Evolutionary conservation across 2,329 filamentous ascomycete species (phyloP).

Genomic region (Clarireedia monteithiana): DNA sequence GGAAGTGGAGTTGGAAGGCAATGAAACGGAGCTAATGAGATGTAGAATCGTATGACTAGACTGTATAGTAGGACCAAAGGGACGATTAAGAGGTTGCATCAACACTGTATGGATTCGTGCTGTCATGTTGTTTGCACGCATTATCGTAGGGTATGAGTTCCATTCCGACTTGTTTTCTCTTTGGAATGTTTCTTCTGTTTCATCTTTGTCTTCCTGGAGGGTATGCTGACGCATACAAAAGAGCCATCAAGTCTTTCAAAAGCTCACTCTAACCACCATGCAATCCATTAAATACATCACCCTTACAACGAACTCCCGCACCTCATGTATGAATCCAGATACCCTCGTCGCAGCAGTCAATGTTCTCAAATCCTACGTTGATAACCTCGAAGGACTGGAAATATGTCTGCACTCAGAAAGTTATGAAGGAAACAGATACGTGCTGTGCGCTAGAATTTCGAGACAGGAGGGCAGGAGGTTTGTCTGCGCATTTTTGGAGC

Average conservation of each 20-base stretch:
- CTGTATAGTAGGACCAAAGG: not conserved
- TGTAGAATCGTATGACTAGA: not conserved
- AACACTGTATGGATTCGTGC: conserved; percentile 4
- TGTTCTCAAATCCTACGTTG: not conserved
- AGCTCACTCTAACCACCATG: not conserved
- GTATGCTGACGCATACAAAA: not conserved
- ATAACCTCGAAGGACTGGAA: not conserved
- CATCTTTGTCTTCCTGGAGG: not conserved
- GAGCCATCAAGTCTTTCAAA: not conserved
- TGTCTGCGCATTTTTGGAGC: not conserved
- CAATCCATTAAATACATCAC: conserved; percentile 2
- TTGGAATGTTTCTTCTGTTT: not conserved
- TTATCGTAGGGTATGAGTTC: not conserved
- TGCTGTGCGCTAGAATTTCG: not conserved
- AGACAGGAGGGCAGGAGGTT: not conserved
- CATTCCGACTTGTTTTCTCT: not conserved
- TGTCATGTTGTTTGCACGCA: not conserved
- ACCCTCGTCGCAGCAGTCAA: conserved; percentile 4
- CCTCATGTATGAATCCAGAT: not conserved
- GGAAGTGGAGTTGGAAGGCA: too few relatives aligned
- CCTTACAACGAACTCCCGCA: not conserved
- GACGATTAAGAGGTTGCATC: not conserved
- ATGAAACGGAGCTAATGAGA: not conserved
- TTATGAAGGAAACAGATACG: not conserved
- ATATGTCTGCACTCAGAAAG: not conserved